A percentile compares a stretch with the other conserved stretches of the same genome.
phyloP scores from a whole-genome alignment of 2,329 filamentous ascomycete species.

The Claviceps cyperi region DNA sequence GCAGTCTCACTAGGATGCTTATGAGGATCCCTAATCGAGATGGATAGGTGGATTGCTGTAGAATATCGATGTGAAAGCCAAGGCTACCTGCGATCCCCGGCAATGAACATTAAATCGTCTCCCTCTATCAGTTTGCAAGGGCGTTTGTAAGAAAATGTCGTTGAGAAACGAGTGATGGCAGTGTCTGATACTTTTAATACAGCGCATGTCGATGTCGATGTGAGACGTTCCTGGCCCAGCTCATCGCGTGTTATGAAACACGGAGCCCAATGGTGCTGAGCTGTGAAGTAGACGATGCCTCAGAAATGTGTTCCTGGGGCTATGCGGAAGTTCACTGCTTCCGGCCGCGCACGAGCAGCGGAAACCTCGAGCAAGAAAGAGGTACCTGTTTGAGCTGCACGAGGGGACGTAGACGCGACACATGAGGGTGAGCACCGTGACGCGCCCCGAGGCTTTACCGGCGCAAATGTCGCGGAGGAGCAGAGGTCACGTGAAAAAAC shows the following conservation, averaged over 20 bases:
- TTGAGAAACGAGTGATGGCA: constrained; percentile 5
- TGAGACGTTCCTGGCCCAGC: constrained; percentile 1
- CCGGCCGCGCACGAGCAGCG: neutral
- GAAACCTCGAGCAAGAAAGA: neutral
- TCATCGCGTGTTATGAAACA: neutral
- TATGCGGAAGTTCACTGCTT: neutral
- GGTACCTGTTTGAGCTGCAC: neutral
- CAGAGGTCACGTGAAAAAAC: constrained; percentile 1
- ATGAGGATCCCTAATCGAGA: neutral
- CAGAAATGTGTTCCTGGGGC: neutral
- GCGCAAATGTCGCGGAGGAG: constrained; percentile 11
- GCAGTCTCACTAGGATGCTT: neutral
- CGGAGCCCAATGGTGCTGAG: neutral
- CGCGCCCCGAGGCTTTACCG: constrained; percentile 23
- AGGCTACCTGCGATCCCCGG: neutral
- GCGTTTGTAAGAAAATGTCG: neutral
- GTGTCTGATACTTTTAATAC: constrained; percentile 10
- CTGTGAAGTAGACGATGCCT: neutral
- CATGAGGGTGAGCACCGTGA: constrained; percentile 12
- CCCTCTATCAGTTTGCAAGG: neutral
- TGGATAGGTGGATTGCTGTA: neutral
- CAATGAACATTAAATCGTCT: neutral
- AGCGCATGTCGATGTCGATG: constrained; percentile 12
- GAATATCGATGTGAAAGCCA: neutral
- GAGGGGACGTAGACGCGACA: constrained; percentile 2